A percentile compares a stretch with the other conserved stretches of the same genome.
phyloP scores from a whole-genome alignment of 805 yeast species.

The Metschnikowia anglica region DNA sequence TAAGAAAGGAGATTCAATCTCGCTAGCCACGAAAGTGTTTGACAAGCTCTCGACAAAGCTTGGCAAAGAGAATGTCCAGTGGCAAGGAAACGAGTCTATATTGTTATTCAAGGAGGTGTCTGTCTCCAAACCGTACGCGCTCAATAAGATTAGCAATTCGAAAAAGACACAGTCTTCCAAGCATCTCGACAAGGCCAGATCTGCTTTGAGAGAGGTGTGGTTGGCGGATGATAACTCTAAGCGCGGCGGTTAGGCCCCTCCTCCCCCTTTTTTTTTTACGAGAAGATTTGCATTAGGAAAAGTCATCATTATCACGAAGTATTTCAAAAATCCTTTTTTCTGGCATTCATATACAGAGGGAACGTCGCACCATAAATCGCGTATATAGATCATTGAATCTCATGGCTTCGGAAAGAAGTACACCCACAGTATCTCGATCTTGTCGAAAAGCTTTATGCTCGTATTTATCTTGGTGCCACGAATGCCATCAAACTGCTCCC shows the following conservation, averaged over 20 bases:
- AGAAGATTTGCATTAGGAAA: background rate
- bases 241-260: conserved; percentile 30
- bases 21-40: conserved; percentile 33
- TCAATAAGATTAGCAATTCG: conserved; percentile 29
- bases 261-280: background rate
- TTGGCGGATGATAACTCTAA: conserved; percentile 26
- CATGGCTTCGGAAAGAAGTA: conserved; percentile 7
- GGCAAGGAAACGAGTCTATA: conserved; percentile 44
- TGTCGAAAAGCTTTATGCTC: conserved; percentile 46
- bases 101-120: conserved; percentile 37
- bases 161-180: conserved; percentile 22
- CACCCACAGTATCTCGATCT: conserved; percentile 42
- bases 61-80: conserved; percentile 33
- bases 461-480: conserved; percentile 62
- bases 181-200: conserved; percentile 24
- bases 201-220: conserved; percentile 31
- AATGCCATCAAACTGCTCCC: conserved; percentile 62
- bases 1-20: conserved; percentile 12
- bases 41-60: conserved; percentile 44
- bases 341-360: background rate
- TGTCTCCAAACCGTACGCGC: conserved; percentile 40
- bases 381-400: background rate
- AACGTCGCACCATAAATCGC: background rate
- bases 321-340: background rate
- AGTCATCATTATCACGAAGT: background rate